Evolutionary conservation across 148 eudicot genomes (phyloP).

Genomic region (Rhododendron henanense): DNA sequence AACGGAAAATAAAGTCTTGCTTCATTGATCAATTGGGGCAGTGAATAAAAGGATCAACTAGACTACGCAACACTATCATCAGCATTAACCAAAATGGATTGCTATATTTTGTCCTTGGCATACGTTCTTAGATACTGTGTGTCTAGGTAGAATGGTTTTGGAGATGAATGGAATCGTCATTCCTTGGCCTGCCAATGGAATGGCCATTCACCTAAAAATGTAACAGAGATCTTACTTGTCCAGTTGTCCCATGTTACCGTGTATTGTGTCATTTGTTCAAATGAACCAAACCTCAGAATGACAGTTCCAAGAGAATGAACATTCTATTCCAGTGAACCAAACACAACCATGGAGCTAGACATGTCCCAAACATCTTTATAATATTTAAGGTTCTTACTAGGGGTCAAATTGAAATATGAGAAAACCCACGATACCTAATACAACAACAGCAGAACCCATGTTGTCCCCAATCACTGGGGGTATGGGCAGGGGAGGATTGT

Average conservation of each 20-base stretch:
- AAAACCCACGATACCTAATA: not conserved
- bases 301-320: not conserved
- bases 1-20: not conserved
- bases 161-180: not conserved
- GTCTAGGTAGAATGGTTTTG: not conserved
- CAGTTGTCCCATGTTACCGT: too few relatives aligned
- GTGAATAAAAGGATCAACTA: not conserved
- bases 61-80: not conserved
- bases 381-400: not conserved
- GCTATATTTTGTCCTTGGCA: not conserved
- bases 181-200: not conserved
- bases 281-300: not conserved
- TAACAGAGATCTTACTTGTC: not conserved
- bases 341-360: not conserved
- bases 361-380: not conserved
- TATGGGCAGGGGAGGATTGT: too few relatives aligned
- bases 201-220: not conserved
- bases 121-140: not conserved
- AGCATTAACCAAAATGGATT: not conserved
- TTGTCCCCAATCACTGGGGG: too few relatives aligned
- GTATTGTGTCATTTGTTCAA: not conserved
- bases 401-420: not conserved
- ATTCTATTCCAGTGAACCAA: not conserved
- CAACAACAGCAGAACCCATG: too few relatives aligned
- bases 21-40: not conserved